Evolutionary conservation across 2,329 filamentous ascomycete species (phyloP).

Genomic region (Fusarium camptoceras): DNA sequence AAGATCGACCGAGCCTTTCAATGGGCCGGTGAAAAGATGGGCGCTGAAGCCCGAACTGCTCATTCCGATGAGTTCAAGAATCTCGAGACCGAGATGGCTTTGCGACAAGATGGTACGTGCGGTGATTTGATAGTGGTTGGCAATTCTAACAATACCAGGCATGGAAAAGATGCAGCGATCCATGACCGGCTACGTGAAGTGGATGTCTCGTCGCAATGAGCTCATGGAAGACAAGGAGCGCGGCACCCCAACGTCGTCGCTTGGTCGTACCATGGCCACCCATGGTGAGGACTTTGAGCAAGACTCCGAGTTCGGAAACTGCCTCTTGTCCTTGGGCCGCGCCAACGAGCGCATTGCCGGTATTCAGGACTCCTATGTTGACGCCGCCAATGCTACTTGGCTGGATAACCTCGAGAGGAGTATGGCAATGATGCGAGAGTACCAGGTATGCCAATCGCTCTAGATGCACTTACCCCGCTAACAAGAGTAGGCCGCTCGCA

Average conservation of each 20-base stretch:
- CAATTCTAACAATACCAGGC: conserved; percentile 63
- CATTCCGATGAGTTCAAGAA: conserved; percentile 92
- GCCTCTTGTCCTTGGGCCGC: conserved; percentile 80
- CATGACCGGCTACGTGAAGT: conserved; percentile 88
- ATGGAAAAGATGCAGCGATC: conserved; percentile 91
- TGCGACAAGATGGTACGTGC: conserved; percentile 84
- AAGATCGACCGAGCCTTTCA: conserved; percentile 96
- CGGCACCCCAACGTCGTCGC: conserved; percentile 78
- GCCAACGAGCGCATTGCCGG: conserved; percentile 89
- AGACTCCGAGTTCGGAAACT: conserved; percentile 91
- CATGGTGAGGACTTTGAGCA: conserved; percentile 94
- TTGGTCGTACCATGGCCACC: conserved; percentile 86
- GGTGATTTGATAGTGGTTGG: background rate
- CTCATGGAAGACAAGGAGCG: conserved; percentile 87
- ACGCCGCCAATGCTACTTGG: conserved; percentile 84
- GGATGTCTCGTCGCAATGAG: conserved; percentile 84
- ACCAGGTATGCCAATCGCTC: conserved; percentile 72
- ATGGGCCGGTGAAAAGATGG: conserved; percentile 98
- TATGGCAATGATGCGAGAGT: conserved; percentile 96
- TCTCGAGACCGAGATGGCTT: conserved; percentile 88
- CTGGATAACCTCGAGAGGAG: conserved; percentile 91
- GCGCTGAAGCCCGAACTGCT: conserved; percentile 86
- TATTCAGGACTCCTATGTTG: conserved; percentile 85
- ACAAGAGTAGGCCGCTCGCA: conserved; percentile 74
- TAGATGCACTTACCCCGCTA: background rate